Percentiles rank a stretch among this genome's conserved stretches.
These are phyloP conservation scores for Vigna hirtella DNA, from an alignment of 306 rosid species.

Conservation along the genomic window DNA sequence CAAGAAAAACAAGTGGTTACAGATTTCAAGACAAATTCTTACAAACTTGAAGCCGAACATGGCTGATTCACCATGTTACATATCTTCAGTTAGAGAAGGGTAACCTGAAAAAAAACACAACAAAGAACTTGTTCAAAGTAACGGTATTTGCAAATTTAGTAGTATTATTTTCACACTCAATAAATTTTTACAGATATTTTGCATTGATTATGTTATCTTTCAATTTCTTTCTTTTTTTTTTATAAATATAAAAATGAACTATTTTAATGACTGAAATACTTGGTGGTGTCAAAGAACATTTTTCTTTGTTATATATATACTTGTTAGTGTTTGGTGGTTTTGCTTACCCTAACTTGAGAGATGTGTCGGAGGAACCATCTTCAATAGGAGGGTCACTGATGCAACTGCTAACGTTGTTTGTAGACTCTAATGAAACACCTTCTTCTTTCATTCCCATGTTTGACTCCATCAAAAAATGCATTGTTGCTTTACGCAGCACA, in stretches of 20 bases:
- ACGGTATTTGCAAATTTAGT: neutral
- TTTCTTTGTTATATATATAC: too few species aligned
- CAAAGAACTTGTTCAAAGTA: neutral
- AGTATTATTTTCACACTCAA: too few species aligned
- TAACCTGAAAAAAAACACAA: constrained; percentile 36
- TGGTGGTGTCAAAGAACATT: too few species aligned
- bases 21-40: neutral
- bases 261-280: too few species aligned
- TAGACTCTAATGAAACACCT: constrained; percentile 42
- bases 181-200: too few species aligned
- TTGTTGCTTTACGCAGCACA: constrained; percentile 16
- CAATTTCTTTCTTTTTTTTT: too few species aligned
- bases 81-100: constrained; percentile 36
- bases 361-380: constrained; percentile 41
- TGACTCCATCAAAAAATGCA: neutral
- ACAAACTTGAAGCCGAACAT: neutral
- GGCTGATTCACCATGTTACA: neutral
- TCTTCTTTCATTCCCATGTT: constrained; percentile 34
- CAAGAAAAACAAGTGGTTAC: constrained; percentile 16
- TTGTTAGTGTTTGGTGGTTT: neutral
- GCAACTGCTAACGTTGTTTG: constrained; percentile 44
- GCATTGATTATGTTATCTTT: too few species aligned
- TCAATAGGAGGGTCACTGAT: constrained; percentile 43
- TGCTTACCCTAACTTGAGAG: constrained; percentile 55
- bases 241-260: too few species aligned